Evolutionary conservation across 352 stramenopile species (phyloP).

Genomic region (Halophytophthora batemanensis): DNA sequence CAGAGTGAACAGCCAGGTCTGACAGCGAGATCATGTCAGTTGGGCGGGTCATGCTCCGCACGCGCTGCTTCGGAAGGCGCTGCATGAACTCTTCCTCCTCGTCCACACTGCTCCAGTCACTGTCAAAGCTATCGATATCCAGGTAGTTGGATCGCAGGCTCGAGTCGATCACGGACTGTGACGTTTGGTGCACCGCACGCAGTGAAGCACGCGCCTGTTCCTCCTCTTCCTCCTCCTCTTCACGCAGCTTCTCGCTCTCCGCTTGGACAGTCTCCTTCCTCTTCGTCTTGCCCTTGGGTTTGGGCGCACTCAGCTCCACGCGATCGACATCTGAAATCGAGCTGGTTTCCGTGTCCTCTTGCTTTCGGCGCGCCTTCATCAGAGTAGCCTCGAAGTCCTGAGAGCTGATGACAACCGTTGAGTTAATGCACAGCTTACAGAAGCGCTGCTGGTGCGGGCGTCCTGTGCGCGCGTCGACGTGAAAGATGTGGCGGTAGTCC

Average conservation of each 20-base stretch:
- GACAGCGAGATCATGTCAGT: conserved; percentile 28
- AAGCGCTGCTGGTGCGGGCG: conserved; percentile 38
- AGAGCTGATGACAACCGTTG: conserved; percentile 27
- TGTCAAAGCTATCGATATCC: conserved; percentile 30
- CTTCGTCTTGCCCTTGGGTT: conserved; percentile 10
- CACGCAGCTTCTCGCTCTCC: conserved; percentile 7
- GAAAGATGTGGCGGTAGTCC: conserved; percentile 43
- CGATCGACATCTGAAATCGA: conserved; percentile 21
- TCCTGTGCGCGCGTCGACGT: conserved; percentile 35
- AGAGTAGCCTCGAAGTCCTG: conserved; percentile 30
- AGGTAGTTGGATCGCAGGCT: conserved; percentile 35
- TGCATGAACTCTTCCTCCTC: conserved; percentile 35
- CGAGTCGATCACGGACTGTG: conserved; percentile 22
- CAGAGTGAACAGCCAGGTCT: conserved; percentile 23
- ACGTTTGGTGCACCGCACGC: conserved; percentile 5
- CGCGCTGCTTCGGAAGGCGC: conserved; percentile 9
- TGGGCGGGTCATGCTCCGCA: conserved; percentile 16
- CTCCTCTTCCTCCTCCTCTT: no score
- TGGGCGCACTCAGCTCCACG: conserved; percentile 10
- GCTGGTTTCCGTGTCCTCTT: conserved; percentile 19
- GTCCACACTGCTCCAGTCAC: conserved; percentile 37
- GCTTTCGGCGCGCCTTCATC: conserved; percentile 14
- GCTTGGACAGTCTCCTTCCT: conserved; percentile 20
- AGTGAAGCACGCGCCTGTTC: no score
- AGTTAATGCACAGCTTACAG: conserved; percentile 46